Evolutionary conservation across 352 stramenopile species (phyloP), one percentile per base, ranked within the genome.

Genomic region (Globisporangium splendens): DNA sequence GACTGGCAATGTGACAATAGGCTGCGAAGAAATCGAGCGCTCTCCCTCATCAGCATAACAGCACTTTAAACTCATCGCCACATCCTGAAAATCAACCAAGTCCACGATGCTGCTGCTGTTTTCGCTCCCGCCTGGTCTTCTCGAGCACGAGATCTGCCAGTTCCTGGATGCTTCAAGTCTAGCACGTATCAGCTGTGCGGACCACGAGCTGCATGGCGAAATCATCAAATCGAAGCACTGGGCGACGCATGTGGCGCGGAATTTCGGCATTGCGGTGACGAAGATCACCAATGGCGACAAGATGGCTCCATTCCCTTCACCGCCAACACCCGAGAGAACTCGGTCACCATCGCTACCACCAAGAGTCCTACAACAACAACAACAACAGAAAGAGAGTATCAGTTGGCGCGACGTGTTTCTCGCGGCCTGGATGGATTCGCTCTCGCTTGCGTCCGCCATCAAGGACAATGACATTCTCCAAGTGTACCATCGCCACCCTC

Each of bases 351-450:
- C 39, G 13, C 39, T 12, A 12, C 35, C 17, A 7, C 39, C 39
- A 44, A 15, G 39, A 44, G 13, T 10, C 39, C 39, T 18, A 3
- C 13, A 15, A 44, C 39, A 15, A 2, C 38, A 46, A 42, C 35
- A 20, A 11, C 54, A 54, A 18, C 46, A 44, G 55, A 13, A 35
- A 35, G 28, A 44, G 10, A 24, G 10, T 10, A 68, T 79, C 49
- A 50, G 47, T n/a, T 88, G 78, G 78, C 73, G 68, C 56, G 56
- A 60, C 47, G 65, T 86, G 44, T 86, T 86, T 49, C 50, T 57
- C 55, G 69, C 67, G 1, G 73, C 69, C 20, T 80, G 70, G 66
- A 50, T 54, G 46, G 75, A 88, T 60, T 58, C 58, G 3, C 42
- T 58, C 8, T 47, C 54, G n/a, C 60, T 88, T 10, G 35, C 53